phyloP scores from a whole-genome alignment of 345 rosid species.

The Alliaria petiolata region DNA sequence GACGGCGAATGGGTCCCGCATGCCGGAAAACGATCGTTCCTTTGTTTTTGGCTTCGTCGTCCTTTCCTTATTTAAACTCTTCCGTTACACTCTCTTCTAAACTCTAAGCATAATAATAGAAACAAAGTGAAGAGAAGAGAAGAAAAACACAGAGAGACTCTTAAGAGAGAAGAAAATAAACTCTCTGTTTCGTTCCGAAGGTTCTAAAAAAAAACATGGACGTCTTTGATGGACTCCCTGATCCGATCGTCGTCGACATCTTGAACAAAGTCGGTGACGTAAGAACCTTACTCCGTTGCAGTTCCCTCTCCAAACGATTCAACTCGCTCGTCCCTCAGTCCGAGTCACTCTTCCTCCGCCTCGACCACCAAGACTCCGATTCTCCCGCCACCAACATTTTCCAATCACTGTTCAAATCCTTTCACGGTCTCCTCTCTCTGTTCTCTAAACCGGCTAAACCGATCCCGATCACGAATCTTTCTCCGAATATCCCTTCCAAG shows the following conservation, averaged over 20 bases:
- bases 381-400: neutral
- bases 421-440: neutral
- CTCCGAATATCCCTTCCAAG: conserved; percentile 18
- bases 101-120: conserved; percentile 4
- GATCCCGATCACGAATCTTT: neutral
- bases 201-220: conserved; percentile 10
- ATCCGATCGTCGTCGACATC: conserved; percentile 24
- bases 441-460: conserved; percentile 31
- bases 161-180: neutral
- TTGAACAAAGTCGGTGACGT: conserved; percentile 35
- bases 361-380: neutral
- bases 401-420: conserved; percentile 15
- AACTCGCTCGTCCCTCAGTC: conserved; percentile 28
- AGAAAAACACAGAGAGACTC: neutral
- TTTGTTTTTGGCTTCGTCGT: neutral
- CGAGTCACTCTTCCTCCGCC: conserved; percentile 27
- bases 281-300: conserved; percentile 28
- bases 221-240: conserved; percentile 30
- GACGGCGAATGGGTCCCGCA: conserved; percentile 21
- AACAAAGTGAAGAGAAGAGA: neutral
- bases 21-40: neutral
- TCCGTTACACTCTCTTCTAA: neutral
- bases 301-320: conserved; percentile 25
- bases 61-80: conserved; percentile 1
- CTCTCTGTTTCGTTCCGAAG: neutral